Conservation (phyloP, 306 rosid genomes). For the Begonia loranthoides region DNA sequence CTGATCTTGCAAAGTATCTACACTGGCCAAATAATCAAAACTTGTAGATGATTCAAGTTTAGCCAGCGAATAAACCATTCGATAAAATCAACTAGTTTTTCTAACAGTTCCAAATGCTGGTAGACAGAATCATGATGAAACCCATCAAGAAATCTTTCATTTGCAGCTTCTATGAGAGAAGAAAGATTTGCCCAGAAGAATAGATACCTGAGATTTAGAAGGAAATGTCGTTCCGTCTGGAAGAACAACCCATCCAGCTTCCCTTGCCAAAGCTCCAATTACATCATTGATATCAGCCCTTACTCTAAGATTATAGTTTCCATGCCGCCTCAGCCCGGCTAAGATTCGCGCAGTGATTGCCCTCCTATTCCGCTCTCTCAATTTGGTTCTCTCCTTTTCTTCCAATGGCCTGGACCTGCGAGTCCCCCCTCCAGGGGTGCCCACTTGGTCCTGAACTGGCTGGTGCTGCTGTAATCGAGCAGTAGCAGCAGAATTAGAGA, state of each 20-base stretch:
- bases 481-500: slow-evolving; percentile 27
- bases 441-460: slow-evolving; percentile 56
- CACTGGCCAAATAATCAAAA: slow-evolving; percentile 9
- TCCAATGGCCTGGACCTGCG: slow-evolving; percentile 84
- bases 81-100: too few species aligned
- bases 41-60: slow-evolving; percentile 4
- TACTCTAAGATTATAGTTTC: slow-evolving; percentile 92
- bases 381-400: slow-evolving; percentile 95
- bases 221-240: slow-evolving; percentile 97
- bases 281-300: slow-evolving; percentile 98
- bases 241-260: slow-evolving; percentile 99
- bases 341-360: slow-evolving; percentile 93
- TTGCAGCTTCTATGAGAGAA: not conserved
- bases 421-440: slow-evolving; percentile 62
- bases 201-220: slow-evolving; percentile 73
- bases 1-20: slow-evolving; percentile 5
- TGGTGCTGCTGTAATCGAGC: slow-evolving; percentile 49
- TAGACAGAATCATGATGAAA: not conserved
- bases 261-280: slow-evolving; percentile 85
- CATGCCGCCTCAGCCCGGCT: slow-evolving; percentile 97
- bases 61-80: slow-evolving; percentile 4
- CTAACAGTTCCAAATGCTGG: not conserved
- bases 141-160: not conserved
- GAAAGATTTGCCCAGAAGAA: slow-evolving; percentile 7
- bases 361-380: slow-evolving; percentile 96